Conservation (phyloP, 768 basidiomycete genomes). For the Guyanaporus albipodus region DNA sequence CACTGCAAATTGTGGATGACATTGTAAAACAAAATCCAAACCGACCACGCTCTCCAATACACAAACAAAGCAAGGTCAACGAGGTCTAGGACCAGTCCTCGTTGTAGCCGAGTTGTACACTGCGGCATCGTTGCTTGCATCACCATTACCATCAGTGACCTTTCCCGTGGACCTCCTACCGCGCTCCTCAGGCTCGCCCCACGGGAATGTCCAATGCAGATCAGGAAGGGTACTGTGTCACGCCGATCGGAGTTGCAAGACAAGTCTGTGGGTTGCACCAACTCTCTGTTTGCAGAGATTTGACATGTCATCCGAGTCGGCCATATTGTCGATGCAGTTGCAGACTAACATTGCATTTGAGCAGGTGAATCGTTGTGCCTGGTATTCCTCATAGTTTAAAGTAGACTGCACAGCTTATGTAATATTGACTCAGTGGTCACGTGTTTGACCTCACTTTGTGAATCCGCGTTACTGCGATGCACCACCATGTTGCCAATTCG, state of each 20-base stretch:
- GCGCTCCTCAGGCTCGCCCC: background rate
- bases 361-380: background rate
- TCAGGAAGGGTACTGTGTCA: background rate
- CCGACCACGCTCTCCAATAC: conserved; percentile 40
- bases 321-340: background rate
- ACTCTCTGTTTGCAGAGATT: background rate
- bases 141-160: too few relatives aligned
- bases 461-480: too few relatives aligned
- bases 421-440: conserved; percentile 1
- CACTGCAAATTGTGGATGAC: conserved; percentile 71
- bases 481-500: conserved; percentile 14
- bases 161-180: background rate
- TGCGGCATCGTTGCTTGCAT: background rate
- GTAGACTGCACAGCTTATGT: conserved; percentile 11
- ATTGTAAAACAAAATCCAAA: conserved; percentile 66
- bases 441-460: background rate
- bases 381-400: background rate
- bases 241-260: background rate
- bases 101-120: background rate
- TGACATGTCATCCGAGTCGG: too few relatives aligned
- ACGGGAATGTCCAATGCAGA: background rate
- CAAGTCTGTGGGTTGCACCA: background rate
- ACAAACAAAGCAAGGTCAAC: conserved; percentile 32
- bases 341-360: background rate
- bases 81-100: background rate